phyloP scores from a whole-genome alignment of 768 basidiomycete species.

The Lepiota brunneoincarnata region DNA sequence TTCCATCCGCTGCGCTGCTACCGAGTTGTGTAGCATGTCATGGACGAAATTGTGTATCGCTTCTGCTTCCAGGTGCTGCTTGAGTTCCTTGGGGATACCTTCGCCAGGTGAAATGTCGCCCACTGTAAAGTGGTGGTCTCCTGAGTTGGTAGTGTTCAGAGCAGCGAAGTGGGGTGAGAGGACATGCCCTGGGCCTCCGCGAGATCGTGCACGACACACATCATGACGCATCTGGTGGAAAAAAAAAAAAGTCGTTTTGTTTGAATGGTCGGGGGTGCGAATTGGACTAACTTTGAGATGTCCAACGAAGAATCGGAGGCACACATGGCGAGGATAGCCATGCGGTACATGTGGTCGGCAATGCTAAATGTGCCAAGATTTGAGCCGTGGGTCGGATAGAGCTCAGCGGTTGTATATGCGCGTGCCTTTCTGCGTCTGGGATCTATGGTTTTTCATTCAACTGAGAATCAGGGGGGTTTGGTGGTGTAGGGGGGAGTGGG shows the following conservation, averaged over 20 bases:
- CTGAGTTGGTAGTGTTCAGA: background rate
- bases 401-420: background rate
- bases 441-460: constrained; percentile 44
- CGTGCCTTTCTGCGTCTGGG: constrained; percentile 73
- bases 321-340: no score
- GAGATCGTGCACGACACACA: constrained; percentile 90
- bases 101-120: constrained; percentile 94
- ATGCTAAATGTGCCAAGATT: constrained; percentile 60
- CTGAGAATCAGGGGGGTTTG: background rate
- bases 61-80: constrained; percentile 75
- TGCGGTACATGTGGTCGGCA: constrained; percentile 97
- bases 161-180: background rate
- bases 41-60: constrained; percentile 90
- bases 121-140: no score
- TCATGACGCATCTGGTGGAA: constrained; percentile 70
- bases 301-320: constrained; percentile 72
- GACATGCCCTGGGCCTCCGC: constrained; percentile 85
- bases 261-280: background rate
- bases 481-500: background rate
- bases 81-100: constrained; percentile 79
- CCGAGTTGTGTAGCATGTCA: constrained; percentile 81
- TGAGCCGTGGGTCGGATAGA: background rate
- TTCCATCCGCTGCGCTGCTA: constrained; percentile 65
- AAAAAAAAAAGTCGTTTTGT: background rate
- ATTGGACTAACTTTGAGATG: constrained; percentile 57